These are phyloP conservation scores for Carex scoparia DNA, from an alignment of 176 grass and related monocot species.

Conservation along the genomic window DNA sequence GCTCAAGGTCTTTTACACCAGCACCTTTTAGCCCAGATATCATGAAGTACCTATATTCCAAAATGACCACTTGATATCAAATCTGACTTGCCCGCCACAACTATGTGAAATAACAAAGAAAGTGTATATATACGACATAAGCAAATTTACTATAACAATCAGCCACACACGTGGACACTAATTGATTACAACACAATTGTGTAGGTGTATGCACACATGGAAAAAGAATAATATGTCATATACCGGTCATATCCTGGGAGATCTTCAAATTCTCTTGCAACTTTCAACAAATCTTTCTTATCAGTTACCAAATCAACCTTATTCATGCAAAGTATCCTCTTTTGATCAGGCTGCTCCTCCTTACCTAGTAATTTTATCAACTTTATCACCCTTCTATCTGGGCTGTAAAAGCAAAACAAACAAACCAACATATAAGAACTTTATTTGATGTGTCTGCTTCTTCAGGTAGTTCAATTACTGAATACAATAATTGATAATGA, in stretches of 20 bases:
- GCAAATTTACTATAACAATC: not conserved
- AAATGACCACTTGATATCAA: not conserved
- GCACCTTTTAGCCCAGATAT: slow-evolving; percentile 84
- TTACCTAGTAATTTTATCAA: slow-evolving; percentile 72
- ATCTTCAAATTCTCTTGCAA: slow-evolving; percentile 88
- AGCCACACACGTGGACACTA: not conserved
- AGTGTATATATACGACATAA: not conserved
- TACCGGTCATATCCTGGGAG: slow-evolving; percentile 92
- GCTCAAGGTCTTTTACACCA: slow-evolving; percentile 89
- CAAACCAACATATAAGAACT: not conserved
- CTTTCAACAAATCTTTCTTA: slow-evolving; percentile 86
- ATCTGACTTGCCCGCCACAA: not conserved
- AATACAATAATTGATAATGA: not conserved
- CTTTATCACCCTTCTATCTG: slow-evolving; percentile 71
- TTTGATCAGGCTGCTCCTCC: slow-evolving; percentile 65
- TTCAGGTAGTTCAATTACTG: not conserved
- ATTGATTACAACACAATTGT: not conserved
- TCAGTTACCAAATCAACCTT: slow-evolving; percentile 82
- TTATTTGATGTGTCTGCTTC: not conserved
- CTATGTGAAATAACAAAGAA: slow-evolving; percentile 14
- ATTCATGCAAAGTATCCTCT: slow-evolving; percentile 97
- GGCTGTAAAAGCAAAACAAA: slow-evolving; percentile 50
- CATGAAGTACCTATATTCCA: slow-evolving; percentile 74
- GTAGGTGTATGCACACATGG: not conserved
- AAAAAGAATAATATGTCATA: not conserved